Percentiles rank a stretch among this genome's conserved stretches.
Conservation (phyloP, 164 flowering plant genomes). For the Magnolia changhungtana region DNA sequence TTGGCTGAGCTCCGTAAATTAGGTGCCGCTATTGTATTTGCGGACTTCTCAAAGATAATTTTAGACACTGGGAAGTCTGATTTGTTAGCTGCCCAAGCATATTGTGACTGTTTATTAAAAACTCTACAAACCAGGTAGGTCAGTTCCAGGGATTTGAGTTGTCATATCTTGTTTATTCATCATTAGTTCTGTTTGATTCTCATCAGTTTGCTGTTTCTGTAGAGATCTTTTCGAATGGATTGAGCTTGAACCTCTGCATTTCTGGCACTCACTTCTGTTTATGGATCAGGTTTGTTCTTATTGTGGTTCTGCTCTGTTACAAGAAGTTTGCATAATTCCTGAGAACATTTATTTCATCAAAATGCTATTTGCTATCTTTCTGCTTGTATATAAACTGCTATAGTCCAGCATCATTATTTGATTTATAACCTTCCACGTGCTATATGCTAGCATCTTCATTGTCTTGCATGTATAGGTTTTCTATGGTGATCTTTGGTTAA, state of each 20-base stretch:
- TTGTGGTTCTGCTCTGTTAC: too few relatives aligned
- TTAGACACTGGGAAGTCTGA: slow-evolving; percentile 90
- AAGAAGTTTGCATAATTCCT: too few relatives aligned
- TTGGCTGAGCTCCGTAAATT: slow-evolving; percentile 87
- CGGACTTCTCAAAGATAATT: slow-evolving; percentile 83
- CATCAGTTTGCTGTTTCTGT: slow-evolving; percentile 12
- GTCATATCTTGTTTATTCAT: slow-evolving; percentile 1
- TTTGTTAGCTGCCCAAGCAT: slow-evolving; percentile 76
- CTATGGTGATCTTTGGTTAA: background rate
- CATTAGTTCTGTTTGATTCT: background rate
- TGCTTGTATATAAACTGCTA: too few relatives aligned
- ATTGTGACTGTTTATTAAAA: slow-evolving; percentile 83
- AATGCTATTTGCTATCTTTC: too few relatives aligned
- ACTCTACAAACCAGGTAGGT: slow-evolving; percentile 76
- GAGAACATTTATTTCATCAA: too few relatives aligned
- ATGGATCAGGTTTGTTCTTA: slow-evolving; percentile 83
- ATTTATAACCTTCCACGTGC: too few relatives aligned
- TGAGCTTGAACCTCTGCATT: slow-evolving; percentile 82
- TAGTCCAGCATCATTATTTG: background rate
- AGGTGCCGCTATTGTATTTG: slow-evolving; percentile 83
- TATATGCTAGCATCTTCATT: background rate
- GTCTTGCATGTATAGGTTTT: background rate
- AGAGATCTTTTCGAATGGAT: slow-evolving; percentile 98
- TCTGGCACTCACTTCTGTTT: slow-evolving; percentile 86
- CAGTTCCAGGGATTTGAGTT: background rate